These are phyloP conservation scores for Cantharellus cinnabarinus DNA, from an alignment of 768 basidiomycete genomes.

Conservation along the genomic window DNA sequence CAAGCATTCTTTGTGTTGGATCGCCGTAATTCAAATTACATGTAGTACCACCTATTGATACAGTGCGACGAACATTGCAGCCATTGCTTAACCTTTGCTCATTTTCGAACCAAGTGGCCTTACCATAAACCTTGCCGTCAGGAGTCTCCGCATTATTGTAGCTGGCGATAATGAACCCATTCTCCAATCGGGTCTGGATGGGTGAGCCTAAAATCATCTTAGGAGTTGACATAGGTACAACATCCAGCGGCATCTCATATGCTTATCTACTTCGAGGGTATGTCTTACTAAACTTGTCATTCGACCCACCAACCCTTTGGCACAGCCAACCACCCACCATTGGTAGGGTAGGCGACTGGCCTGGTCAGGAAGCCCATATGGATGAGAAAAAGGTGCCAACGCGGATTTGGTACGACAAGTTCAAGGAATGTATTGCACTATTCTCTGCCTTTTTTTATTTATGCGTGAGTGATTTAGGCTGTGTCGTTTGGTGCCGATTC, in stretches of 20 bases:
- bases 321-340: not conserved
- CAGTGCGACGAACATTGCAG: too few species aligned
- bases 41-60: too few species aligned
- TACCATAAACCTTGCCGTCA: too few species aligned
- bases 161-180: too few species aligned
- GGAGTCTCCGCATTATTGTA: too few species aligned
- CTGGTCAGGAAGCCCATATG: not conserved
- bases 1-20: too few species aligned
- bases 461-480: not conserved
- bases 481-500: not conserved
- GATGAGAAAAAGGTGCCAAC: not conserved
- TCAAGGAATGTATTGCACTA: not conserved
- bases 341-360: not conserved
- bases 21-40: too few species aligned
- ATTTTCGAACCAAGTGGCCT: too few species aligned
- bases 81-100: too few species aligned
- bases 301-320: not conserved
- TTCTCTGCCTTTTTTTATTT: too few species aligned
- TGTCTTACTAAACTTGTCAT: not conserved
- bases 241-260: not conserved
- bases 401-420: not conserved
- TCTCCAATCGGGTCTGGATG: not conserved
- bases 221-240: slow-evolving; percentile 1
- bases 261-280: not conserved
- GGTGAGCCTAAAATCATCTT: not conserved